Evolutionary conservation across 805 yeast genomes (phyloP), one percentile per base, ranked within the genome.

Genomic region (Blastobotrys robertii): DNA sequence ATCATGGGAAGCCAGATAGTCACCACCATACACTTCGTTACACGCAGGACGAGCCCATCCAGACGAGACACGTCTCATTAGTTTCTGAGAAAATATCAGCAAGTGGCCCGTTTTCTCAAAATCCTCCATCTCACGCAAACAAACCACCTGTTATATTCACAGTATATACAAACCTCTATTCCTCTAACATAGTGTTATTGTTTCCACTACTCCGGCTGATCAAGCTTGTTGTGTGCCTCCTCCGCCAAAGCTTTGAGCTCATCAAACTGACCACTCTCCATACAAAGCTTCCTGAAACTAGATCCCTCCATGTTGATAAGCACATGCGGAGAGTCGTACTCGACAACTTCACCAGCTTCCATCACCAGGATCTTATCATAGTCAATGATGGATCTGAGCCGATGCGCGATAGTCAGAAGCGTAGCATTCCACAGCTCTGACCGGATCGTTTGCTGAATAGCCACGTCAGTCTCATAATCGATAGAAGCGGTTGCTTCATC

Each of bases 381-480:
- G 51, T 76, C 73, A 42, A 79, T 65, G 49, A 81, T 80, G 0
- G 90, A 79, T 45, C 78, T 74, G 65, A 86, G 68, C 48, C 95
- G 69, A 60, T 85, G 95, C 3, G 38, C 95, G 62, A 85, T 84
- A 50, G 94, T 84, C 48, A 85, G 64, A 41, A 84, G 77, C 0
- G 95, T 84, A 50, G 90, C 79, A 28, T 74, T 63, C 2, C 62
- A 43, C 55, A 85, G 85, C 56, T 83, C 86, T n/a, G 65, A 65
- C 9, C 74, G 68, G 45, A 81, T 81, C 3, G 94, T 81, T 10
- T 66, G 50, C 58, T 85, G 95, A 48, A 85, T 81, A 57, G 73
- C 74, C 3, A 80, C 69, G 59, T 85, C 95, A 0, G 95, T 84
- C 55, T 81, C 85, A 56, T 82, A 84, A 63, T 85, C 95, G 48